Conservation (phyloP, 768 basidiomycete genomes). For the Pisolithus sp. region DNA sequence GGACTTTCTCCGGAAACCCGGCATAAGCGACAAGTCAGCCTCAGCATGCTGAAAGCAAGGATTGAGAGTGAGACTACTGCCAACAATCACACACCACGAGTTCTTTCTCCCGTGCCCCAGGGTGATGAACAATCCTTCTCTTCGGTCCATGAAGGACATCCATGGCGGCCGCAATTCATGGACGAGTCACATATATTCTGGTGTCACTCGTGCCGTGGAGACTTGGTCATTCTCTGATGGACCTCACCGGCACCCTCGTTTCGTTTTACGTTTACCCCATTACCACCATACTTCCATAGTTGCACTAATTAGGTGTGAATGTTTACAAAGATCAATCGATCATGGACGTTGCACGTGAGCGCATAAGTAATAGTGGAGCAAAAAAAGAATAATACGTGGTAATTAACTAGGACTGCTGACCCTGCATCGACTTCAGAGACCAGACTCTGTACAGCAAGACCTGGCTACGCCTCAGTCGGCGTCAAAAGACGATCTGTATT, state of each 20-base stretch:
- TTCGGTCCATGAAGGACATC: conserved; percentile 3
- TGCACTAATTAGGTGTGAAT: conserved; percentile 15
- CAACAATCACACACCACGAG: conserved; percentile 41
- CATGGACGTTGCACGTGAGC: conserved; percentile 5
- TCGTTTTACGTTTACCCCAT: background rate
- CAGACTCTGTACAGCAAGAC: conserved; percentile 38
- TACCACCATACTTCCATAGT: conserved; percentile 7
- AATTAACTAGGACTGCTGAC: conserved; percentile 8
- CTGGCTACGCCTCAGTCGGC: conserved; percentile 26
- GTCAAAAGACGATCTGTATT: background rate
- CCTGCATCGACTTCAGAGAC: conserved; percentile 21
- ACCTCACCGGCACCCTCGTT: conserved; percentile 1
- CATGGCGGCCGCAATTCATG: conserved; percentile 62
- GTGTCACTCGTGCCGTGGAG: conserved; percentile 78
- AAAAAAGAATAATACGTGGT: conserved; percentile 4
- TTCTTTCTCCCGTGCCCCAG: conserved; percentile 49
- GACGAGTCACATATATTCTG: conserved; percentile 89
- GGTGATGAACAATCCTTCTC: conserved; percentile 4
- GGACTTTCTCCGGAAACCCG: conserved; percentile 67
- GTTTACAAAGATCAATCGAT: conserved; percentile 6
- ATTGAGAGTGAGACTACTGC: conserved; percentile 72
- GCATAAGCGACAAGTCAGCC: conserved; percentile 77
- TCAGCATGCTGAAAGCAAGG: conserved; percentile 86
- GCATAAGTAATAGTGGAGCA: conserved; percentile 1
- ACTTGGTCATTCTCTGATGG: conserved; percentile 64